Evolutionary conservation across 1,284 basidiomycete species (phyloP), one percentile per base, ranked within the genome.

Genomic region (Marasmius oreades): DNA sequence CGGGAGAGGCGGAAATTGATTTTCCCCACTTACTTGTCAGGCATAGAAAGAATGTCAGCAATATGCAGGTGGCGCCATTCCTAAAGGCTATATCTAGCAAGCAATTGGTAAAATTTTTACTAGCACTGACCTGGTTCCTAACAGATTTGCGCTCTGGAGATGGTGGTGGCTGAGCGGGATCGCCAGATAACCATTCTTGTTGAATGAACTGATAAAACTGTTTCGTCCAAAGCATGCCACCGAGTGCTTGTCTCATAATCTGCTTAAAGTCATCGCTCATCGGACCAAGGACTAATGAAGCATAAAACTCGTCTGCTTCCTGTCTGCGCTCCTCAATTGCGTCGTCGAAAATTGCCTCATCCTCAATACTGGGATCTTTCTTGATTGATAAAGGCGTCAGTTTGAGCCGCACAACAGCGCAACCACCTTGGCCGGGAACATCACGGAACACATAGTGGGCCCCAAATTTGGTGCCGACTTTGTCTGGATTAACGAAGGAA

Each of bases 151-250:
- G 82, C 67, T 92, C 90, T 0, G 92, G 87, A 14, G 96, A 96
- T 1, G 96, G 96, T 16, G 93, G 83, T 3, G 96, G 96, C 72
- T 98, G 96, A 18, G 90, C 90, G 7, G 94, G 89, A 73, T 99
- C 96, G 51, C 96, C 96, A 59, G 92, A 84, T 56, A 96, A 81
- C 96, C 96, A 99, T 62, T 97, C 92, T 67, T 92, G 90, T 72
- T 98, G 95, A 60, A 98, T 86, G 73, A 96, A 98, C 70, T 92
- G 84, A 76, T 98, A 99, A 73, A 87, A 94, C 67, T 98, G 96
- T 76, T 98, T 99, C 55, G 92, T 95, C 95, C 96, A 98, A 54
- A 99, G 76, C 96, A 99, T 98, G n/a, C 96, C 96, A 22, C 86
- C 88, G 36, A 98, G 76, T n/a, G 95, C 96, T 72, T 98, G 96